Percentiles rank a stretch among this genome's conserved stretches.
phyloP scores from a whole-genome alignment of 768 basidiomycete species.

The Lactifluus piperatus region DNA sequence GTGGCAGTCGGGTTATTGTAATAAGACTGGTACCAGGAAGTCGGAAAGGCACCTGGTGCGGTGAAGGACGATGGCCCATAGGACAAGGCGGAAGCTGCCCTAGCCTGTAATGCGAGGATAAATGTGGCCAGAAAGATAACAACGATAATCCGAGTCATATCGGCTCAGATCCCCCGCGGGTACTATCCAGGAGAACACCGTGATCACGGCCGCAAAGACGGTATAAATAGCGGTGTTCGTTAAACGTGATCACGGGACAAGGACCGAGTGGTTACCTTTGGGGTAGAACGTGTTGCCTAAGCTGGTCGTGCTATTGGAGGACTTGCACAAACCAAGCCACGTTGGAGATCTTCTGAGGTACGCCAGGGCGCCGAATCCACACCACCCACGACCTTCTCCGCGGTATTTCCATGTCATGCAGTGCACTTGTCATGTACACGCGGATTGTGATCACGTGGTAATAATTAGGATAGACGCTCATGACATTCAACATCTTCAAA shows the following conservation, averaged over 20 bases:
- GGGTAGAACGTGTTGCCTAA: neutral
- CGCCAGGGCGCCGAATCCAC: too few species aligned
- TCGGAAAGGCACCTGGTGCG: constrained; percentile 56
- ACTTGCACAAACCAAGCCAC: too few species aligned
- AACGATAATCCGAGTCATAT: neutral
- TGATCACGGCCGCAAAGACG: neutral
- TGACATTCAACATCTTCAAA: neutral
- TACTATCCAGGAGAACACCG: neutral
- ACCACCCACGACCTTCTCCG: too few species aligned
- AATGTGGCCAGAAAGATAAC: constrained; percentile 3
- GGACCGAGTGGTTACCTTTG: too few species aligned
- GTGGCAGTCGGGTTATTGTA: constrained; percentile 70
- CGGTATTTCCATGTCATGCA: neutral
- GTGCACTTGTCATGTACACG: too few species aligned
- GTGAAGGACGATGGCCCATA: constrained; percentile 43
- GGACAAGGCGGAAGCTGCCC: constrained; percentile 1
- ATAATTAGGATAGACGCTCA: neutral
- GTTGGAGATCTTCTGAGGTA: too few species aligned
- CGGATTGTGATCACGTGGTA: too few species aligned
- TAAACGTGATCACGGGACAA: too few species aligned
- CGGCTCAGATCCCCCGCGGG: neutral
- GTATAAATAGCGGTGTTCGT: neutral
- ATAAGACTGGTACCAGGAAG: constrained; percentile 52
- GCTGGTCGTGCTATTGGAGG: too few species aligned
- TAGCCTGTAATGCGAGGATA: neutral